Evolutionary conservation across 306 rosid species (phyloP).

Genomic region (Corylus americana): DNA sequence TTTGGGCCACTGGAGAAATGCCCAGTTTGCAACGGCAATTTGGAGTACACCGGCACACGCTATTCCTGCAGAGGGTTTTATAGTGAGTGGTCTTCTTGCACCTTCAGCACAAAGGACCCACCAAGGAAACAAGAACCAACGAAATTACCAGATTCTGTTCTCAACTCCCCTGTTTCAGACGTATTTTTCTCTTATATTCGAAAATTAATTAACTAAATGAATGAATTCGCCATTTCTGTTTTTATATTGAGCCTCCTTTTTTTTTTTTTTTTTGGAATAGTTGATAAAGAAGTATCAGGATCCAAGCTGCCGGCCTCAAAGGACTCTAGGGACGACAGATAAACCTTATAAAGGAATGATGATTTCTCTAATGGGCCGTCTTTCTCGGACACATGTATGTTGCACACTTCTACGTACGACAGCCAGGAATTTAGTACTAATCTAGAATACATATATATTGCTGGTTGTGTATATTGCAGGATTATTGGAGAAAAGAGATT

Average conservation of each 20-base stretch:
- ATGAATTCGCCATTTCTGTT: too few relatives aligned
- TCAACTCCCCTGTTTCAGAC: slow-evolving; percentile 50
- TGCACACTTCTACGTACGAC: neutral
- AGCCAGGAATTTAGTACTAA: too few relatives aligned
- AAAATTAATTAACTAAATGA: slow-evolving; percentile 1
- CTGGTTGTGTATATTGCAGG: slow-evolving; percentile 31
- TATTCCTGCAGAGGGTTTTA: slow-evolving; percentile 64
- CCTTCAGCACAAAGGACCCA: slow-evolving; percentile 67
- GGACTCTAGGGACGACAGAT: slow-evolving; percentile 48
- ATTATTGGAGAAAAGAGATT: slow-evolving; percentile 65
- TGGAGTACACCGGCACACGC: slow-evolving; percentile 66
- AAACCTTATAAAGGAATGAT: slow-evolving; percentile 73
- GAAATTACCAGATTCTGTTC: slow-evolving; percentile 65
- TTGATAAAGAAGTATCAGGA: slow-evolving; percentile 70
- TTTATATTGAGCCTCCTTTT: neutral
- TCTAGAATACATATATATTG: slow-evolving; percentile 3
- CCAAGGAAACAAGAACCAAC: slow-evolving; percentile 60
- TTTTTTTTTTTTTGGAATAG: slow-evolving; percentile 29
- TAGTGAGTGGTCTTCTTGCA: slow-evolving; percentile 82
- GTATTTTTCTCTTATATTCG: slow-evolving; percentile 29
- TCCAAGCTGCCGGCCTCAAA: slow-evolving; percentile 43
- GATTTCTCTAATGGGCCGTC: slow-evolving; percentile 84
- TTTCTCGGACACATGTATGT: slow-evolving; percentile 66
- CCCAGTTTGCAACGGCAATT: slow-evolving; percentile 61
- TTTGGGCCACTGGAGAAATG: slow-evolving; percentile 69